Conservation (phyloP, 805 yeast genomes). For the Spathaspora arborariae region DNA sequence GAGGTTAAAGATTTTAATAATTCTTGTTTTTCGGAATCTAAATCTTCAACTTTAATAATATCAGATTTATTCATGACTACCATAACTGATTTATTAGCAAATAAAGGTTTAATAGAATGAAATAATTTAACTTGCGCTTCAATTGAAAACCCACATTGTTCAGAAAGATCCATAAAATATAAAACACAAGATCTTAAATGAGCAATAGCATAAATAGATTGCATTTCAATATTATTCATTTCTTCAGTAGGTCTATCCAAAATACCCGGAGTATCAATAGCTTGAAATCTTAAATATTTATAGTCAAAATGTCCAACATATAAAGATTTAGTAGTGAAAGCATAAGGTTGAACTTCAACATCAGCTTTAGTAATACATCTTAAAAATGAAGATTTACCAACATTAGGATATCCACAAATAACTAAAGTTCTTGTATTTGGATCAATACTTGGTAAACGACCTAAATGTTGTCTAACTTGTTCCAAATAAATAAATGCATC, state of each 20-base stretch:
- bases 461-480: constrained; percentile 98
- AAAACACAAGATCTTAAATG: constrained; percentile 94
- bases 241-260: constrained; percentile 98
- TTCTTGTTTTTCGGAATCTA: constrained; percentile 70
- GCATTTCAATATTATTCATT: constrained; percentile 99
- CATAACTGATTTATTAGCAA: constrained; percentile 94
- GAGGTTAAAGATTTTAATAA: constrained; percentile 62
- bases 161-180: constrained; percentile 97
- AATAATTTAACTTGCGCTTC: constrained; percentile 97
- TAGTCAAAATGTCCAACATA: constrained; percentile 99
- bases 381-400: constrained; percentile 95
- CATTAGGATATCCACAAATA: constrained; percentile 99
- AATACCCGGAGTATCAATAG: constrained; percentile 98
- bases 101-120: constrained; percentile 94
- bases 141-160: constrained; percentile 97
- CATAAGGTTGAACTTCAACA: constrained; percentile 99
- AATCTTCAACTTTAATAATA: constrained; percentile 80
- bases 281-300: constrained; percentile 96
- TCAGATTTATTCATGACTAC: constrained; percentile 95
- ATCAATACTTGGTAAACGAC: constrained; percentile 96
- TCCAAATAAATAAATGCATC: constrained; percentile 92
- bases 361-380: constrained; percentile 94
- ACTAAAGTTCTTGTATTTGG: constrained; percentile 97
- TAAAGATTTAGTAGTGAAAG: constrained; percentile 95
- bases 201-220: constrained; percentile 97